Evolutionary conservation across 371 early-diverging fungal species (phyloP), one percentile per base, ranked within the genome.

Genomic region (Syncephalastrum contaminatum): DNA sequence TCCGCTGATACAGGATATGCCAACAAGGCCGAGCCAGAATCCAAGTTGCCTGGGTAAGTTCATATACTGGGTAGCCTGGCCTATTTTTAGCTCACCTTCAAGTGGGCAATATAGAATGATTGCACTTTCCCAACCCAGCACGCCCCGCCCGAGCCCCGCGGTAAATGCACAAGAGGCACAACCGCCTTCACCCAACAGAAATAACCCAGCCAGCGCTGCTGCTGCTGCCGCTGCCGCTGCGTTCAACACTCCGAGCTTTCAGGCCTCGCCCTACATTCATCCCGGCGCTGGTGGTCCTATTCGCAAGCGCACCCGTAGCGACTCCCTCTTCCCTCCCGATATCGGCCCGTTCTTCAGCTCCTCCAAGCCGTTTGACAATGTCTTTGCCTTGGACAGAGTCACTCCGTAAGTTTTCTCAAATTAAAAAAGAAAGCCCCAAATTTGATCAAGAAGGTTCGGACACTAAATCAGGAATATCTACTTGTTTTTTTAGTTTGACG

Each of bases 291-390:
- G 51, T 20, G 40, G 51, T 16, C 50, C 58, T 3, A 54, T 74
- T 4, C 56, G 73, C 40, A 72, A 72, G 45, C 63, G 77, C 50
- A 60, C 66, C 16, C 55, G 77, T 19, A 65, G 54, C 24, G 68
- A 67, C 40, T 53, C 63, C 8, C 25, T 67, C 1, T 67, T 67
- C 40, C 30, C 63, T 2, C 48, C 57, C 19, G 68, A 67, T 45
- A 45, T 61, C 3, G 63, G 80, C 30, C 82, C 84, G 3, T 83
- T 75, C 59, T 83, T 84, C 48, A 73, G 73, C 39, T 71, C 76
- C 4, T 75, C 82, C 7, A 76, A 76, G 50, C 80, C 80, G 25
- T 65, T 72, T 24, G 73, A 77, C 60, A 82, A 80, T 44, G 49
- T 85, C 13, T 76, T 62, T 61, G 73, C 67, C 43, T 62, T 77